Conservation (phyloP, 768 basidiomycete species). For the Amanita subjunquillea region DNA sequence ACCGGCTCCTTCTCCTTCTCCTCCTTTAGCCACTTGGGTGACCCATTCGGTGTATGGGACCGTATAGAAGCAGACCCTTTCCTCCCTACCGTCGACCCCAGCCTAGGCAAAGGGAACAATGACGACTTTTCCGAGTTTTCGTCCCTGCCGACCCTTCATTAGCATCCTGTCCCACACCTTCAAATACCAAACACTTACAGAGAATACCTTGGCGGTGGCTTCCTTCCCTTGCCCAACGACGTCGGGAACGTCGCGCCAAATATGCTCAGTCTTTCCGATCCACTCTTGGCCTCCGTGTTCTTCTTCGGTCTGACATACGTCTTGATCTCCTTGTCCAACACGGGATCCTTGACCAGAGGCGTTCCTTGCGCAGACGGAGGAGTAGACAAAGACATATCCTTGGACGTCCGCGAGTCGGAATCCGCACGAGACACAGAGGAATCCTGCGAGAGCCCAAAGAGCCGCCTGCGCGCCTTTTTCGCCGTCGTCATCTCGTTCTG, state of each 20-base stretch:
- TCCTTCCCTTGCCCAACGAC: slow-evolving; percentile 56
- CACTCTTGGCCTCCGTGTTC: slow-evolving; percentile 36
- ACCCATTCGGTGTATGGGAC: slow-evolving; percentile 21
- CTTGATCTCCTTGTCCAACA: slow-evolving; percentile 22
- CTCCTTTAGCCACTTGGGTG: slow-evolving; percentile 14
- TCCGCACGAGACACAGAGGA: slow-evolving; percentile 17
- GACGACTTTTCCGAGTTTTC: slow-evolving; percentile 33
- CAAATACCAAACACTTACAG: slow-evolving; percentile 31
- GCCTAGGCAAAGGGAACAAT: slow-evolving; percentile 37
- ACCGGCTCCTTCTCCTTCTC: slow-evolving; percentile 9
- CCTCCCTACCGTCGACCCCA: slow-evolving; percentile 34
- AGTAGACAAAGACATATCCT: slow-evolving; percentile 2
- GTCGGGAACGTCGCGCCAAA: slow-evolving; percentile 63
- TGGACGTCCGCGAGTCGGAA: slow-evolving; percentile 8
- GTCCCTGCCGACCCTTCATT: slow-evolving; percentile 14
- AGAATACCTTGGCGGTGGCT: slow-evolving; percentile 72
- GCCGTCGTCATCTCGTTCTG: slow-evolving; percentile 41
- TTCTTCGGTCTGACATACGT: slow-evolving; percentile 37
- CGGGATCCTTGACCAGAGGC: slow-evolving; percentile 11
- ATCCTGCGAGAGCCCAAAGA: slow-evolving; percentile 58
- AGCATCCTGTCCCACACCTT: not conserved
- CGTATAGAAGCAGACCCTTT: slow-evolving; percentile 31
- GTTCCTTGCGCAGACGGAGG: slow-evolving; percentile 4
- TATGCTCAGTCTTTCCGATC: slow-evolving; percentile 63
- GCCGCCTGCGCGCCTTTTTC: slow-evolving; percentile 34